Evolutionary conservation across 2,329 filamentous ascomycete genomes (phyloP), one percentile per base, ranked within the genome.

Genomic region (Venturia asperata): DNA sequence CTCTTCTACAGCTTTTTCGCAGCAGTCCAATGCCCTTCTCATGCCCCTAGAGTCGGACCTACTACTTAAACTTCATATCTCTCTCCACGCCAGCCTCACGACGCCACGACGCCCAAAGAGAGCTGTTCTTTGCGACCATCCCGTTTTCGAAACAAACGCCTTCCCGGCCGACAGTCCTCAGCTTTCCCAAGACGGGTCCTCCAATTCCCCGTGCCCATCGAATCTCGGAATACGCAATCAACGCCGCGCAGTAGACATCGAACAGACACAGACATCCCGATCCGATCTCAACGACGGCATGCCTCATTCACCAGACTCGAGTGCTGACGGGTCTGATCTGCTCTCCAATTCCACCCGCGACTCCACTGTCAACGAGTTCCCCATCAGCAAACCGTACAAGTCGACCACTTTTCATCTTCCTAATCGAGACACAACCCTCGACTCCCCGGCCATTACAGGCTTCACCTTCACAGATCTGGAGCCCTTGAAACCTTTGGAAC

Each of bases 401-500:
- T 34, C 52, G 5, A 61, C 60, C 13, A 45, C 60, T 15, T 61
- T 61, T n/a, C 60, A 61, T 45, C 37, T 42, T 24, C 39, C 60
- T 30, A 61, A 61, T 61, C 60, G 60, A n/a, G 42, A 45, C 60
- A 61, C 11, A 63, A 34, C 24, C 34, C 24, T 37, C 2, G 47
- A 43, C 37, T 63, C 62, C 27, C 62, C 62, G 6, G 62, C 62
- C 10, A n/a, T 63, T 17, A 39, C 41, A 37, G 62, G 62, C 1
- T 63, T 63, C 47, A 42, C 39, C 10, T 63, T 63, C 11, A 55
- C 42, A 24, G 62, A 63, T 49, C 13, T 61, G 37, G 60, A 61
- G 37, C 56, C 56, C 6, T 39, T 42, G 19, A 39, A 52, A 13
- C 27, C 60, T 27, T 45, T 43, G 60, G 60, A 39, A 17, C 60